Base-by-base conservation (phyloP, 495 filamentous ascomycete species). In the Hyaloscypha finlandica region DNA sequence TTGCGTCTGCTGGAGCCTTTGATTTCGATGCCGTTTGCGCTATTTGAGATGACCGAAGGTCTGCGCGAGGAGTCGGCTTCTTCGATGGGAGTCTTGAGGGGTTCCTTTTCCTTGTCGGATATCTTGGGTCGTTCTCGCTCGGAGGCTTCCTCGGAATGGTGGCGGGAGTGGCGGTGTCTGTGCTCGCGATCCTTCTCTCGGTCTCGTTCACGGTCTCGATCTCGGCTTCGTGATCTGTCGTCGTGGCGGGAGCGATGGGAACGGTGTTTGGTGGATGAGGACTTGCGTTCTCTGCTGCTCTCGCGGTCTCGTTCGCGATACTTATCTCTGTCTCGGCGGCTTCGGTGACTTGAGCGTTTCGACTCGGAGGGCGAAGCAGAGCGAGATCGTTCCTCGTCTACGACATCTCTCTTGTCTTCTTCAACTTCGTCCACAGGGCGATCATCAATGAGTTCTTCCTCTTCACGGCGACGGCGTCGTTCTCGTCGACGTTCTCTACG, bases 141-240 rank as follows among this genome's bases (percentile, higher is more conserved):
- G 5, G 65, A 65, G 22, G 19, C 82, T 78, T 72, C 89, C 89
- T 71, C 82, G 80, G 69, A 83, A 81, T 66, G 82, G 78, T 65
- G 79, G 8, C 68, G 71, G 35, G 53, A 62, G 55, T 72, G 69
- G 42, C 72, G 69, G 30, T 67, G 79, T 37, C 79, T 76, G 59
- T 73, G 66, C 58, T 71, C 42, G 42, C 42, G 42, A 48, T 48
- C 42, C 42, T 48, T 48, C 56, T 60, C 61, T 54, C 77, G 4
- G 80, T 80, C 53, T 77, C 76, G 64, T 22, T 71, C 68, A 29
- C 64, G 54, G 37, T 74, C 68, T 5, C 79, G 74, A 22, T 84
- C 79, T 19, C 81, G 80, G 29, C 81, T 79, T 16, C 75, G 74
- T 12, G 68, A 68, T 54, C 70, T 65, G 30, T 68, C 63, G 16